phyloP scores from a whole-genome alignment of 495 filamentous ascomycete species.

The Amorphotheca resinae region DNA sequence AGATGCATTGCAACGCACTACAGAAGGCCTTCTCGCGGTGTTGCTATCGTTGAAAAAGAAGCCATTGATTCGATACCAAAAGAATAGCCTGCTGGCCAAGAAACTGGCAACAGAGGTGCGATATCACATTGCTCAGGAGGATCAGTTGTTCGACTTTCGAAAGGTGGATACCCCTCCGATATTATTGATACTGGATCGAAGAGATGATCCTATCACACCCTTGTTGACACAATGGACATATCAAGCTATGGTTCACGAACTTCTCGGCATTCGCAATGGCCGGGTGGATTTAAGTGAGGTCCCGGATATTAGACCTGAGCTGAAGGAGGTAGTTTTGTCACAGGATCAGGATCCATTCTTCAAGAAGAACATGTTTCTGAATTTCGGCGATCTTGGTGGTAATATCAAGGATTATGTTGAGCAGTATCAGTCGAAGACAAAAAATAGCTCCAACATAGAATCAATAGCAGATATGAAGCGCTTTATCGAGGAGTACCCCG shows the following conservation, averaged over 20 bases:
- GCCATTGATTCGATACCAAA: conserved; percentile 87
- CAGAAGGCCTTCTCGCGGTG: conserved; percentile 74
- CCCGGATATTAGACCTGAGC: conserved; percentile 78
- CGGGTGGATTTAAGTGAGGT: conserved; percentile 78
- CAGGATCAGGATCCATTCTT: conserved; percentile 99
- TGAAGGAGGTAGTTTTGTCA: conserved; percentile 90
- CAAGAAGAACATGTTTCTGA: conserved; percentile 99
- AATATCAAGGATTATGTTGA: conserved; percentile 99
- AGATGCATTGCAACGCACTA: conserved; percentile 69
- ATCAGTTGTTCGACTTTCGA: conserved; percentile 93
- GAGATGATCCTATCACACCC: conserved; percentile 94
- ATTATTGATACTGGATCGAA: conserved; percentile 76
- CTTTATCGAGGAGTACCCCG: conserved; percentile 96
- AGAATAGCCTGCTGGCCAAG: conserved; percentile 78
- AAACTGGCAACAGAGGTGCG: conserved; percentile 86
- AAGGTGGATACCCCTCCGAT: conserved; percentile 92
- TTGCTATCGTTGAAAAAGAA: conserved; percentile 89
- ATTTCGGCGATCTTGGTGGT: conserved; percentile 92
- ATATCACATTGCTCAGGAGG: conserved; percentile 89
- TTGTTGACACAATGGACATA: conserved; percentile 97
- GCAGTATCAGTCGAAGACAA: conserved; percentile 90
- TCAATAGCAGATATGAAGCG: conserved; percentile 98
- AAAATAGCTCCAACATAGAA: conserved; percentile 87
- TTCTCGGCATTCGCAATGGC: conserved; percentile 87
- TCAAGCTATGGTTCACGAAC: conserved; percentile 96